Evolutionary conservation across 306 rosid species (phyloP).

Genomic region (Medicago truncatula): DNA sequence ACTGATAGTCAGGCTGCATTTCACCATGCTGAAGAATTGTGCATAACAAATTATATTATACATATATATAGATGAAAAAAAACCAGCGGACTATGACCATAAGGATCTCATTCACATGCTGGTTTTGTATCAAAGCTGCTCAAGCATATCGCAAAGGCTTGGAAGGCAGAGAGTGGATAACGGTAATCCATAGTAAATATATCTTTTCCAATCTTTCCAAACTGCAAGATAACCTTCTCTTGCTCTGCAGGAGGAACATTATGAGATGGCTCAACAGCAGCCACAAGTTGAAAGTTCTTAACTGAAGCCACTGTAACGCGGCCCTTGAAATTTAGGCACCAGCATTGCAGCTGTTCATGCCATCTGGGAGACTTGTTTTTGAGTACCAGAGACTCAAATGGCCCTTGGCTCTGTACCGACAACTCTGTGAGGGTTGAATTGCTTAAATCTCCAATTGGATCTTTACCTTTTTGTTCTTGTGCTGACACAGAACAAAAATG

Average conservation of each 20-base stretch:
- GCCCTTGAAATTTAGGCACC: constrained; percentile 91
- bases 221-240: constrained; percentile 82
- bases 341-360: constrained; percentile 92
- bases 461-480: constrained; percentile 55
- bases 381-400: constrained; percentile 60
- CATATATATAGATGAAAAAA: constrained; percentile 11
- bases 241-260: constrained; percentile 67
- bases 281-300: constrained; percentile 88
- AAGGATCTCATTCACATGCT: constrained; percentile 76
- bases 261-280: constrained; percentile 70
- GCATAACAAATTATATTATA: constrained; percentile 34
- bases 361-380: constrained; percentile 89
- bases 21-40: constrained; percentile 41
- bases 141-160: constrained; percentile 86
- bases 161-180: constrained; percentile 90
- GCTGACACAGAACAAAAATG: constrained; percentile 47
- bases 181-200: constrained; percentile 91
- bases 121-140: constrained; percentile 93
- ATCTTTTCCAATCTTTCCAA: constrained; percentile 89
- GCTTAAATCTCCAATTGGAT: constrained; percentile 43
- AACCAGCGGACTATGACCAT: constrained; percentile 34
- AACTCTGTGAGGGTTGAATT: constrained; percentile 44
- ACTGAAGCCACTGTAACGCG: constrained; percentile 93
- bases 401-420: constrained; percentile 33
- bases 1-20: constrained; percentile 43